Evolutionary conservation across 805 yeast species (phyloP), one percentile per base, ranked within the genome.

Genomic region (Metschnikowia peoriensis): DNA sequence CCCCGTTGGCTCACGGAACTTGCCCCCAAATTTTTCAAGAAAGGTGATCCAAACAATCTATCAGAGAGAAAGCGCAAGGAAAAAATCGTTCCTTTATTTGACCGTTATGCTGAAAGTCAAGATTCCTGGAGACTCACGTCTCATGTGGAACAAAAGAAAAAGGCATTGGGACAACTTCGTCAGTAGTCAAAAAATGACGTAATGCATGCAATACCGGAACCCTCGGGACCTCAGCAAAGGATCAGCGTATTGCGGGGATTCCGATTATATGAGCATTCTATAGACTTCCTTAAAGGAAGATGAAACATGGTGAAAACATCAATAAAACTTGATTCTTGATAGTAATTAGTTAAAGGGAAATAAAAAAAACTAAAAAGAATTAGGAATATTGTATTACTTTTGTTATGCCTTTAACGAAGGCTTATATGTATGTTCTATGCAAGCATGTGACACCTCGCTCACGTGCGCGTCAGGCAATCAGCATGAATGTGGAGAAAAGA

Each of bases 41-140:
- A 76, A 15, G 79, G 84, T 0, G 88, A 83, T 61, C 76, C 80
- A 1, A 66, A 72, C 48, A 73, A 69, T 56, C 58, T 75, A 53
- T 78, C 82, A 61, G 78, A 76, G 52, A 71, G 79, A 43, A 82
- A 84, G 62, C 80, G 78, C 58, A 71, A 75, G 39, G 85, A 85
- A 53, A 85, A 82, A 64, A 86, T 92, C 49, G 85, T 81, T 45
- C 97, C 97, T 2, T 69, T 91, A 59, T 82, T 78, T 62, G 81
- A 87, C 50, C 67, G 80, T 54, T 82, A 75, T 59, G 79, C 84
- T 7, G 79, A 76, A 47, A 80, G 79, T 56, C 88, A 83, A 58
- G 82, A 85, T 56, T 79, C 84, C 1, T 91, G 97, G 97, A 77
- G 96, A 52, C 68, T 90, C 50, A 85, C 88, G 62, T 64, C 69